Conservation (phyloP, 2,329 filamentous ascomycete species). For the Cladophialophora bantiana region DNA sequence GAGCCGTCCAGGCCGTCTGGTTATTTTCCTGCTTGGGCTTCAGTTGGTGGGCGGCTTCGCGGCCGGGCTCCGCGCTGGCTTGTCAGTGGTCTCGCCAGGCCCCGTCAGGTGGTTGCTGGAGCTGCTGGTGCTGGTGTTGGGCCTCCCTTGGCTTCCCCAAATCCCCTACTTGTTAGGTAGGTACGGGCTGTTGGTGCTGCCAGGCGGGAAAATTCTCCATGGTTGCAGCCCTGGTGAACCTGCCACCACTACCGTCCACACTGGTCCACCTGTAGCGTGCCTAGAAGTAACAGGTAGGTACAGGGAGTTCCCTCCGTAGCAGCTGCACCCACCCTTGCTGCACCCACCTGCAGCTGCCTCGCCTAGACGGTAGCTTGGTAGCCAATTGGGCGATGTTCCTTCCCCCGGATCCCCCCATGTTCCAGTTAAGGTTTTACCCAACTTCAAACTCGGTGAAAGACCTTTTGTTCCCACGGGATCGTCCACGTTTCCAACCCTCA, state of each 20-base stretch:
- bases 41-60: conserved; percentile 2
- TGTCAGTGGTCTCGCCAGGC: conserved; percentile 8
- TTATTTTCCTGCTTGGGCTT: background rate
- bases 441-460: conserved; percentile 18
- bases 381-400: conserved; percentile 15
- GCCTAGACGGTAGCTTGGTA: conserved; percentile 16
- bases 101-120: background rate
- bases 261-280: conserved; percentile 2
- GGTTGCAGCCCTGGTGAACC: background rate
- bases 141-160: too few species aligned
- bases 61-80: conserved; percentile 4
- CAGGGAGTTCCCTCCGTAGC: too few species aligned
- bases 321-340: conserved; percentile 1
- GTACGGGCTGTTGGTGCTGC: background rate
- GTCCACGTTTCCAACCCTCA: conserved; percentile 22
- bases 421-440: conserved; percentile 15
- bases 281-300: background rate
- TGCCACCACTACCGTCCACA: background rate
- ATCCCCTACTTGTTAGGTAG: too few species aligned
- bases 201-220: conserved; percentile 4
- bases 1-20: background rate
- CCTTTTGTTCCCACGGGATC: conserved; percentile 13
- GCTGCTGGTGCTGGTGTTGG: background rate
- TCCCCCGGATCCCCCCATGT: conserved; percentile 14
- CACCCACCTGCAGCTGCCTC: conserved; percentile 9